A percentile compares a stretch with the other conserved stretches of the same genome.
These are phyloP conservation scores for Euphorbia schlechtendalii DNA, from an alignment of 441 rosid genomes.

Conservation along the genomic window DNA sequence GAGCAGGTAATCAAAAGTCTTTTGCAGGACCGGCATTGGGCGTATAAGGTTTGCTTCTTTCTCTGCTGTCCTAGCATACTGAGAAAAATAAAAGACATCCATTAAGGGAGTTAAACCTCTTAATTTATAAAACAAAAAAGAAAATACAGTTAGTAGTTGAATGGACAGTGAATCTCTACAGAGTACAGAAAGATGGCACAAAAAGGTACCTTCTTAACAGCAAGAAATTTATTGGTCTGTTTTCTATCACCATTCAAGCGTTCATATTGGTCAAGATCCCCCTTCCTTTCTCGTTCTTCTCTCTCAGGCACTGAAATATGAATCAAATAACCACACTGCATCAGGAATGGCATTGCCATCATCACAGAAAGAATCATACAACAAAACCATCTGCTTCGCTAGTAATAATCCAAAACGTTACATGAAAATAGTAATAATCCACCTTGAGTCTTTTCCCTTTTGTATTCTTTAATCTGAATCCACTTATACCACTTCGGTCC, in stretches of 20 bases:
- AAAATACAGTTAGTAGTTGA: constrained; percentile 13
- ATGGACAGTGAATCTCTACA: not conserved
- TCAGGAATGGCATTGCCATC: constrained; percentile 11
- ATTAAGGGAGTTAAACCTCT: constrained; percentile 22
- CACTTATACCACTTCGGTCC: too few relatives aligned
- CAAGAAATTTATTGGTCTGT: constrained; percentile 74
- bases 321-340: constrained; percentile 20
- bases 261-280: constrained; percentile 93
- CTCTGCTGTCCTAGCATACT: constrained; percentile 94
- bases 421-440: too few relatives aligned
- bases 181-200: not conserved
- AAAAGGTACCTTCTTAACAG: constrained; percentile 74
- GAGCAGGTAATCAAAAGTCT: constrained; percentile 73
- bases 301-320: constrained; percentile 72
- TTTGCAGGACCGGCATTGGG: constrained; percentile 83
- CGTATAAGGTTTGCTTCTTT: constrained; percentile 86
- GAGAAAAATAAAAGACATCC: constrained; percentile 22
- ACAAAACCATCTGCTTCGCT: constrained; percentile 12
- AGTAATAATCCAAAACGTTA: too few relatives aligned
- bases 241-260: constrained; percentile 93
- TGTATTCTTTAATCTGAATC: too few relatives aligned
- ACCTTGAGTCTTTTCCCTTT: too few relatives aligned
- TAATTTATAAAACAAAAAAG: not conserved
- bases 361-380: constrained; percentile 19
- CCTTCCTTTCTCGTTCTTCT: constrained; percentile 92